Evolutionary conservation across 176 grass and related monocot species (phyloP).

Genomic region (Oryza longistaminata): DNA sequence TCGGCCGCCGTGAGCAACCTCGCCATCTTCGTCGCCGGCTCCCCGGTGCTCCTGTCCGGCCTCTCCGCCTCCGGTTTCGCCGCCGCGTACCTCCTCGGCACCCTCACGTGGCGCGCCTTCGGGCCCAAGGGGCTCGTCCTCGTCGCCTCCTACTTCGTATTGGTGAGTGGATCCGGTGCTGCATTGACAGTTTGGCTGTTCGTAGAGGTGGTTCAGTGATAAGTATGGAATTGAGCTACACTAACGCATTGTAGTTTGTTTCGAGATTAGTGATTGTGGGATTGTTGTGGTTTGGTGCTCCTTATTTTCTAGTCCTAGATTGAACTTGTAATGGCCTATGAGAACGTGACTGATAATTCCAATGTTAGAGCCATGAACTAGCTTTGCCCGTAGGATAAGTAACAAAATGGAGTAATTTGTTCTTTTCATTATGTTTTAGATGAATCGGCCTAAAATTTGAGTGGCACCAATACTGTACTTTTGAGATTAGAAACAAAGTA

Average conservation of each 20-base stretch:
- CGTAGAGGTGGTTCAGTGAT: not conserved
- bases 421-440: not conserved
- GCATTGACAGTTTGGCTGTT: not conserved
- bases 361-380: not conserved
- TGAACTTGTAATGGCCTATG: not conserved
- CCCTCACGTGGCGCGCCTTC: conserved; percentile 79
- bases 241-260: not conserved
- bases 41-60: conserved; percentile 66
- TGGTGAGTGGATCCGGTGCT: conserved; percentile 50
- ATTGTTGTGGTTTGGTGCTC: not conserved
- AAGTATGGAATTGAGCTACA: not conserved
- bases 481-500: not conserved
- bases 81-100: conserved; percentile 71
- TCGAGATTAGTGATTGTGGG: not conserved
- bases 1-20: conserved; percentile 62
- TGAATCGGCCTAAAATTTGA: not conserved
- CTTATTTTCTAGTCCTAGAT: not conserved
- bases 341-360: not conserved
- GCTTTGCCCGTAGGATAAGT: not conserved
- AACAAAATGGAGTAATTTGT: not conserved
- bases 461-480: not conserved
- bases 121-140: conserved; percentile 55
- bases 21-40: conserved; percentile 62
- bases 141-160: conserved; percentile 70
- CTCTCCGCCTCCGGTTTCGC: conserved; percentile 70